A percentile compares a stretch with the other conserved stretches of the same genome.
Conservation (phyloP, 495 filamentous ascomycete genomes). For the Penicillium arizonense region DNA sequence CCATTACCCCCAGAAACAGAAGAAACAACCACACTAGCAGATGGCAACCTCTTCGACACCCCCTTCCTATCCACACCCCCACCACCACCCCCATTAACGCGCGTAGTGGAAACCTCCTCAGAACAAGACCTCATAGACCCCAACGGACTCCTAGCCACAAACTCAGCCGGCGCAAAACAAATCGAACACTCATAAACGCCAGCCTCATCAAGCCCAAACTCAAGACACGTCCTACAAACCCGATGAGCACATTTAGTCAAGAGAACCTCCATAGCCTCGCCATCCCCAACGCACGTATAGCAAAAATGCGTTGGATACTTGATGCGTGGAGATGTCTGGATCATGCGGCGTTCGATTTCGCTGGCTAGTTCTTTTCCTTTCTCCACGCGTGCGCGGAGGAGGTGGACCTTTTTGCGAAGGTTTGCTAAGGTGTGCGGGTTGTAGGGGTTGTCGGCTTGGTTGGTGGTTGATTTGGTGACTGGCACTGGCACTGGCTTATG, state of each 20-base stretch:
- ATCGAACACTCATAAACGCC: conserved; percentile 25
- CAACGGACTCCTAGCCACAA: conserved; percentile 12
- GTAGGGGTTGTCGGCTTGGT: conserved; percentile 2
- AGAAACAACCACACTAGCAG: no score
- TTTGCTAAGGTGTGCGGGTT: not conserved
- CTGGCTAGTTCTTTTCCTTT: conserved; percentile 28
- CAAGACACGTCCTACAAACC: conserved; percentile 26
- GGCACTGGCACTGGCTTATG: conserved; percentile 3
- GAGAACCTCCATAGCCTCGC: conserved; percentile 14
- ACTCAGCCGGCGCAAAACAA: conserved; percentile 17
- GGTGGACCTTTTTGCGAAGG: conserved; percentile 9
- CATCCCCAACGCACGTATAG: conserved; percentile 24
- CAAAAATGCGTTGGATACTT: conserved; percentile 26
- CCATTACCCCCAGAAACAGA: no score
- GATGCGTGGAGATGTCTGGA: not conserved
- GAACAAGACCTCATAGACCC: not conserved
- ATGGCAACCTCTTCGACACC: not conserved
- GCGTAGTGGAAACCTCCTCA: not conserved
- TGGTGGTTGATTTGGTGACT: not conserved
- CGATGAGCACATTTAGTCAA: conserved; percentile 26
- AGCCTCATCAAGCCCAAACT: conserved; percentile 11
- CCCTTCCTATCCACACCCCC: not conserved
- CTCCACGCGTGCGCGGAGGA: conserved; percentile 25
- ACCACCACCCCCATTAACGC: not conserved
- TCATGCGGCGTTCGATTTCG: conserved; percentile 26